These are phyloP conservation scores for Rhodomyrtus psidioides DNA, from an alignment of 441 rosid genomes.

Conservation along the genomic window DNA sequence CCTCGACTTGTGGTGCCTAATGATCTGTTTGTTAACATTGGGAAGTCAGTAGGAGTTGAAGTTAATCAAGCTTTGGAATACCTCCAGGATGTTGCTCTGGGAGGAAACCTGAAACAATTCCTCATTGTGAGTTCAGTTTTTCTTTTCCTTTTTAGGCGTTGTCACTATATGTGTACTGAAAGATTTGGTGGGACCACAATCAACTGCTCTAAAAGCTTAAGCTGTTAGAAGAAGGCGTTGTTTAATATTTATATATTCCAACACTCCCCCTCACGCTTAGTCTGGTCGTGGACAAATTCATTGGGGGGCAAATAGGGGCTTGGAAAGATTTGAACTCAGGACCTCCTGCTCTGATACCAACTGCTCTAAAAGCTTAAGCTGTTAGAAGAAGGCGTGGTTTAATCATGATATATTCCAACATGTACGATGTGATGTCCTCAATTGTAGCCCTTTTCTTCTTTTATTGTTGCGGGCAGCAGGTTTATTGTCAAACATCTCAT, in stretches of 20 bases:
- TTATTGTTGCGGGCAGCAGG: not conserved
- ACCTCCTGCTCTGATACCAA: no score
- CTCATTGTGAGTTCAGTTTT: constrained; percentile 39
- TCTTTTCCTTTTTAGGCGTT: not conserved
- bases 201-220: no score
- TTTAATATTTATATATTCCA: no score
- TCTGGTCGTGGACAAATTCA: no score
- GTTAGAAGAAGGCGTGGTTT: no score
- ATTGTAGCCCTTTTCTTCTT: not conserved
- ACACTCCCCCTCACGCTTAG: no score
- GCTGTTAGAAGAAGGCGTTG: no score
- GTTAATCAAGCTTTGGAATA: constrained; percentile 51
- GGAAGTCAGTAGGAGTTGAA: constrained; percentile 51
- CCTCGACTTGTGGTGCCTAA: constrained; percentile 79
- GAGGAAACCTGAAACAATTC: constrained; percentile 72
- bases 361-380: no score
- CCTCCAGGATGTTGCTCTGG: constrained; percentile 74
- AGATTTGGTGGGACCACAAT: no score
- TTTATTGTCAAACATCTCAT: not conserved
- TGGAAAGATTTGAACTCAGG: no score
- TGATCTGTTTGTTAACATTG: constrained; percentile 59
- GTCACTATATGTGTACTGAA: not conserved
- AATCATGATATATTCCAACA: no score
- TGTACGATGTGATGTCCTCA: not conserved
- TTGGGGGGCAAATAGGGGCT: no score